Evolutionary conservation across 345 rosid species (phyloP).

Genomic region (Sisymbrium irio): DNA sequence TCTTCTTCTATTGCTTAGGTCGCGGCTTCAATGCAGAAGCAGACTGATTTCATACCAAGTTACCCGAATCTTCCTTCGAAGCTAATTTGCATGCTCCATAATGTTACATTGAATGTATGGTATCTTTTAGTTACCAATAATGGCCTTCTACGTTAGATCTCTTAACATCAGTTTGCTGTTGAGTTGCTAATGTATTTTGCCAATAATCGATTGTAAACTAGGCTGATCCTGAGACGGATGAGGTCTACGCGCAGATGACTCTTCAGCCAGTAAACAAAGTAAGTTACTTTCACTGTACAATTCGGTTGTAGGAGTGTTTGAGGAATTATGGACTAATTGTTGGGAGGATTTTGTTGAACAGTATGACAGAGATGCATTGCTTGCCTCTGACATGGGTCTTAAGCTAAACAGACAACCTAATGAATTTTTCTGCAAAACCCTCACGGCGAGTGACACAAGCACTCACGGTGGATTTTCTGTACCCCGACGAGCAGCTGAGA

Average conservation of each 20-base stretch:
- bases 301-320: background rate
- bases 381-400: constrained; percentile 88
- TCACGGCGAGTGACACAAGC: constrained; percentile 98
- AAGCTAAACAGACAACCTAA: constrained; percentile 65
- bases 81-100: constrained; percentile 70
- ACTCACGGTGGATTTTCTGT: constrained; percentile 99
- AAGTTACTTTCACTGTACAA: background rate
- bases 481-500: constrained; percentile 95
- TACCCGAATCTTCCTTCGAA: constrained; percentile 63
- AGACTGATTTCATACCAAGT: constrained; percentile 51
- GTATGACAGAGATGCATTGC: constrained; percentile 84
- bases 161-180: background rate
- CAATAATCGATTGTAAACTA: constrained; percentile 19
- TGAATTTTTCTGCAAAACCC: constrained; percentile 91
- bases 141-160: background rate
- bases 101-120: constrained; percentile 67
- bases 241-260: constrained; percentile 81
- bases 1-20: constrained; percentile 39
- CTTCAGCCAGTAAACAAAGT: constrained; percentile 60
- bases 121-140: background rate
- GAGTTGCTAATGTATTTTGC: constrained; percentile 1
- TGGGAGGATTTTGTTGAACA: constrained; percentile 41
- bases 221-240: constrained; percentile 83
- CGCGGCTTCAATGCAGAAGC: constrained; percentile 67
- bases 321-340: background rate